phyloP scores from a whole-genome alignment of 306 rosid species.

The Trichosanthes cucumerina region DNA sequence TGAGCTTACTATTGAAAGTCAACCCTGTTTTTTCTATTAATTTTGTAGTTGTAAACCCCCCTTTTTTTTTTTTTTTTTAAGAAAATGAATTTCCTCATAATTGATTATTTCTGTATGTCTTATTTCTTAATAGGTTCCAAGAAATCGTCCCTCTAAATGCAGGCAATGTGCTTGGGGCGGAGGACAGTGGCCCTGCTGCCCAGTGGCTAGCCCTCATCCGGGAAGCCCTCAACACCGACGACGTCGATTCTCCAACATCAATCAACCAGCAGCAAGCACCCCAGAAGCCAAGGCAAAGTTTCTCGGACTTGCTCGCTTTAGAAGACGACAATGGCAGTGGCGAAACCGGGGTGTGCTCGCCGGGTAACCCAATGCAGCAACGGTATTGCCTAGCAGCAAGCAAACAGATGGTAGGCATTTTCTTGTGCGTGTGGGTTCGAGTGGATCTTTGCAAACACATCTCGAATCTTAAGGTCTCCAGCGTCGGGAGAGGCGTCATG shows the following conservation, averaged over 20 bases:
- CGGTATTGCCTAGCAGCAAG: slow-evolving; percentile 49
- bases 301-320: slow-evolving; percentile 33
- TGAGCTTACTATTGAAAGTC: neutral
- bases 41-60: neutral
- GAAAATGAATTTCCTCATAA: neutral
- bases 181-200: slow-evolving; percentile 63
- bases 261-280: slow-evolving; percentile 10
- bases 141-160: slow-evolving; percentile 90
- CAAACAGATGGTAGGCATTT: slow-evolving; percentile 95
- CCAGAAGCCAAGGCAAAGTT: slow-evolving; percentile 33
- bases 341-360: slow-evolving; percentile 19
- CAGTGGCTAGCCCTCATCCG: slow-evolving; percentile 64
- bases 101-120: neutral
- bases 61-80: neutral
- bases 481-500: slow-evolving; percentile 84
- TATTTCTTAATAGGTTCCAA: slow-evolving; percentile 47
- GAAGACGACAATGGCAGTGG: slow-evolving; percentile 23
- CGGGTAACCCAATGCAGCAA: neutral
- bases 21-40: neutral
- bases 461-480: slow-evolving; percentile 44
- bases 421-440: slow-evolving; percentile 70
- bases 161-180: slow-evolving; percentile 78
- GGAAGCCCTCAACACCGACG: slow-evolving; percentile 35
- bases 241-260: neutral
- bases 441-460: slow-evolving; percentile 32